Evolutionary conservation across 1,284 basidiomycete genomes (phyloP).

Genomic region (Flammula alnicola): DNA sequence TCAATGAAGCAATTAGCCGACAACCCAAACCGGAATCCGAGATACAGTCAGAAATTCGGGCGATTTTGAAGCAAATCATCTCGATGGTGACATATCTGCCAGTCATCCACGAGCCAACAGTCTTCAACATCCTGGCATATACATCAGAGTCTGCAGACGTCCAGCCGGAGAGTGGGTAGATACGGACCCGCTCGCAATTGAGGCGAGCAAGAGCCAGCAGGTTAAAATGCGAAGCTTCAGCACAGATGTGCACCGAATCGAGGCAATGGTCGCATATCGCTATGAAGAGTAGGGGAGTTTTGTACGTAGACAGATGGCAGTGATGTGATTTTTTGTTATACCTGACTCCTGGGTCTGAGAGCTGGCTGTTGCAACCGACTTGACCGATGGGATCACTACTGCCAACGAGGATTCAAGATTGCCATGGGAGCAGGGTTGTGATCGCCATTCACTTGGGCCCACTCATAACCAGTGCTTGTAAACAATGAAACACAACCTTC

Average conservation of each 20-base stretch:
- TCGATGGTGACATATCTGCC: constrained; percentile 96
- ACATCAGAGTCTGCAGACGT: constrained; percentile 87
- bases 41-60: constrained; percentile 96
- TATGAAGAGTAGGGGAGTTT: constrained; percentile 56
- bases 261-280: constrained; percentile 87
- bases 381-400: constrained; percentile 32
- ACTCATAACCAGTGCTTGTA: constrained; percentile 17
- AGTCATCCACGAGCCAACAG: constrained; percentile 92
- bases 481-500: constrained; percentile 25
- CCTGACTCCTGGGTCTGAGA: constrained; percentile 8
- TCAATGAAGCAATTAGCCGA: constrained; percentile 37
- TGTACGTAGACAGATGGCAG: constrained; percentile 10
- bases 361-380: constrained; percentile 15
- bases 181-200: constrained; percentile 93
- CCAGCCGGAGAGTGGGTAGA: constrained; percentile 94
- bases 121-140: constrained; percentile 96
- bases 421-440: constrained; percentile 35
- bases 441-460: constrained; percentile 18
- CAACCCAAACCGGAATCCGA: constrained; percentile 83
- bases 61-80: constrained; percentile 98
- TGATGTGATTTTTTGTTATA: constrained; percentile 2
- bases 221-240: constrained; percentile 91
- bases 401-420: constrained; percentile 26
- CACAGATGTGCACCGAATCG: constrained; percentile 89
- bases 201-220: constrained; percentile 95